Evolutionary conservation across 768 basidiomycete genomes (phyloP), one percentile per base, ranked within the genome.

Genomic region (Trametes villosa): DNA sequence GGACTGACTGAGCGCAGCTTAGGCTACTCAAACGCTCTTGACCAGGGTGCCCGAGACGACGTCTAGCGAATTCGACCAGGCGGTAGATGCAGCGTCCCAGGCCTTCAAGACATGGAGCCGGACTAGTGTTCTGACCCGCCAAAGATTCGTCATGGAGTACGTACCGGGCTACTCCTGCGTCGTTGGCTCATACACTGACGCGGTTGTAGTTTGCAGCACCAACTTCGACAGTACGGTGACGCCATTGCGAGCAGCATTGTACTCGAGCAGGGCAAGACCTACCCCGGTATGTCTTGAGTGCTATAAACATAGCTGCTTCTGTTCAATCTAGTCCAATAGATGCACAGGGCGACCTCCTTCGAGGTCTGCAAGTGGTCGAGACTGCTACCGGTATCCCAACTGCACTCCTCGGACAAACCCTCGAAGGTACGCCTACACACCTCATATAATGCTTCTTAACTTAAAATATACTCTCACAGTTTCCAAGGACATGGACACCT

Each of bases 401-500:
- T 0, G 89, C 85, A 12, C 76, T 98, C n/a, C 77, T 96, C 22
- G 96, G 93, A 2, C 92, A 96, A 59, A 94, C 95, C 72, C 76
- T 97, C 45, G 96, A 98, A 81, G 92, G 96, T 91, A 74, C 12
- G 56, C 11, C 13, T 8, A 26, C 8, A 4, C 17, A 46, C 7
- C 24, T 18, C 11, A 5, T 11, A 18, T 11, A 38, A 9, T 1
- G 9, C 18, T 6, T 17, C 26, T 7, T 8, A 0, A 31, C n/a
- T 46, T 51, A 29, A 62, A 27, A 7, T 17, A n/a, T 42, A n/a
- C n/a, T n/a, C 20, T 27, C 33, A 24, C 64, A 91, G 91, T 98
- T 20, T 91, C 90, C 76, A 94, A 87, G 73, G 96, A 97, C 72
- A 98, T 98, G 96, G 96, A 98, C 71, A 97, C 96, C 2, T 86